phyloP scores from a whole-genome alignment of 2,329 filamentous ascomycete species.

The Penicillium sp. region DNA sequence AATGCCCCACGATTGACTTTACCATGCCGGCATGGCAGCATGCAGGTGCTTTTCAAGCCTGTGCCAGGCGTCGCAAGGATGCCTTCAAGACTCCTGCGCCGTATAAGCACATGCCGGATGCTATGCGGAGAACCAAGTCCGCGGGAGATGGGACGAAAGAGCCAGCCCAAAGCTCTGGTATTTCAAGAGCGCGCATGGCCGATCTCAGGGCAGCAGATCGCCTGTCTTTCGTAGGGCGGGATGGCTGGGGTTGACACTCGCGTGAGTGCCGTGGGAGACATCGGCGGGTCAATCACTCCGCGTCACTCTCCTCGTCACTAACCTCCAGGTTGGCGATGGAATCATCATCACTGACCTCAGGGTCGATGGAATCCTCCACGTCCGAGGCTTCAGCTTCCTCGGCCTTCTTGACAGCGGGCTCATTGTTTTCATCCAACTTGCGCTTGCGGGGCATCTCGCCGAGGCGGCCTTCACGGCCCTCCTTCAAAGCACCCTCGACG shows the following conservation, averaged over 20 bases:
- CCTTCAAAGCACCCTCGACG: constrained; percentile 49
- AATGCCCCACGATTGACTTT: constrained; percentile 4
- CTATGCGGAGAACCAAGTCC: constrained; percentile 1
- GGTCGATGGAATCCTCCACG: constrained; percentile 38
- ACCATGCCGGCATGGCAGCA: neutral
- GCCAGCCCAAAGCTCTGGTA: constrained; percentile 5
- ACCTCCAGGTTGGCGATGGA: constrained; percentile 45
- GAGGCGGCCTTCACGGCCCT: constrained; percentile 70
- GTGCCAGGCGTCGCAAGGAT: neutral
- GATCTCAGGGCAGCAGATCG: neutral
- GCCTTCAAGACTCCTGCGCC: neutral
- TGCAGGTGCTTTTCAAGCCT: neutral
- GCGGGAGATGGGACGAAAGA: neutral
- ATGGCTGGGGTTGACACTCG: constrained; percentile 6
- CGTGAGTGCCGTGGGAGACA: constrained; percentile 1
- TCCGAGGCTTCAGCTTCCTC: constrained; percentile 33
- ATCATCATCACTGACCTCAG: constrained; percentile 43
- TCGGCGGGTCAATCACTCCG: constrained; percentile 31
- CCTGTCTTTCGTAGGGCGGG: neutral
- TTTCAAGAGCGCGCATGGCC: constrained; percentile 6
- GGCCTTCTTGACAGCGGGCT: constrained; percentile 30
- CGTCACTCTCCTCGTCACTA: constrained; percentile 41
- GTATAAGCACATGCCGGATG: neutral
- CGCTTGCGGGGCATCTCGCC: constrained; percentile 81
- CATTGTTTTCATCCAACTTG: constrained; percentile 59